Base-by-base conservation (phyloP, 768 basidiomycete species). In the Cystoderma amianthinum region DNA sequence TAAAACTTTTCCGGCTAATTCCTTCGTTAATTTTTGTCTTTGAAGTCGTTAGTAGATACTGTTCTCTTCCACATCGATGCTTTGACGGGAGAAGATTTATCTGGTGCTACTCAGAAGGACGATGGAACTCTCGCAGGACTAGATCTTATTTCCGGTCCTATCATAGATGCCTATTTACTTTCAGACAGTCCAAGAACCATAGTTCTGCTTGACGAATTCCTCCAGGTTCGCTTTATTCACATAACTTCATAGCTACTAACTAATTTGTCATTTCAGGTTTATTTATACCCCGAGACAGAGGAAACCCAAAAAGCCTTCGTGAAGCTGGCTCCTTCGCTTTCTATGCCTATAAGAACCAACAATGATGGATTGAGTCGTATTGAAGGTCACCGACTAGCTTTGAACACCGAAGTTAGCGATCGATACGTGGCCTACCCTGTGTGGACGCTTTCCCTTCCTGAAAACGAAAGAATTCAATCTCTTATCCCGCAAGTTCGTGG, bases 51-150 rank as follows among this genome's bases (percentile, higher is more conserved):
- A 32, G 70, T 78, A 5, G 82, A 85, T 45, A 88, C 85, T 0
- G 83, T 87, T 1, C 40, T 85, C 9, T 89, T 85, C 65, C 83
- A 87, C 39, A 62, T 92, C 22, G 73, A 90, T 47, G 82, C 85
- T 1, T 50, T 87, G n/a, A 90, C 83, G 0, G 88, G 88, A n/a
- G 68, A 71, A n/a, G 79, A 85, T 40, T 58, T 61, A 4, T 52
- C 51, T 38, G 62, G 55, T 10, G 41, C 46, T 32, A 62, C 63
- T 11, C 53, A 43, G 43, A 10, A 15, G 16, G 48, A 60, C 37
- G 60, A 54, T 2, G 67, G 56, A 24, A 48, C 69, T 3, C 56
- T 86, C 1, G 68, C 83, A 53, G 85, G 85, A 6, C 50, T 69
- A 4, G 81, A 84, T 48, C 56, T 78, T 20, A 72, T 87, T 25